These are phyloP conservation scores for Solanum ahanhuiri DNA, from an alignment of 257 asterid species.

Conservation along the genomic window DNA sequence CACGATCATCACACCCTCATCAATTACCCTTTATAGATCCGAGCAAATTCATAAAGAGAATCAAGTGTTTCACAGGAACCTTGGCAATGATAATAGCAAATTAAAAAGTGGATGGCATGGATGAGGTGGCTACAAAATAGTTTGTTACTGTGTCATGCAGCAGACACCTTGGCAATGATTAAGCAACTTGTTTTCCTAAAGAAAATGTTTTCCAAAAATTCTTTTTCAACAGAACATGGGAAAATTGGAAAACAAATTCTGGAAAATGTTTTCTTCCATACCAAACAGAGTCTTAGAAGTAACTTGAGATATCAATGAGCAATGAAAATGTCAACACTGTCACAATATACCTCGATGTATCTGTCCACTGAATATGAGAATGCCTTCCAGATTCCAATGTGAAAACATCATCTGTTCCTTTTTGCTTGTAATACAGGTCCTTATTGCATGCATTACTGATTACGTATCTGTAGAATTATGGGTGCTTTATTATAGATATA, in stretches of 20 bases:
- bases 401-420: constrained; percentile 68
- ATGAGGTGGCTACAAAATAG: neutral
- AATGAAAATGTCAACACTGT: neutral
- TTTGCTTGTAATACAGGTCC: constrained; percentile 77
- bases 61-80: neutral
- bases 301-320: neutral
- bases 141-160: neutral
- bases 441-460: constrained; percentile 89
- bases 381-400: constrained; percentile 60
- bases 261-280: neutral
- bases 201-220: neutral
- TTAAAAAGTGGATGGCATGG: neutral
- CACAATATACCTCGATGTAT: constrained; percentile 52
- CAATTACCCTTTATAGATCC: neutral
- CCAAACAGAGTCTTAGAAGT: neutral
- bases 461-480: constrained; percentile 53
- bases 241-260: neutral
- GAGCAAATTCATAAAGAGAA: neutral
- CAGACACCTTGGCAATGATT: neutral
- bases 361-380: constrained; percentile 80
- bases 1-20: neutral
- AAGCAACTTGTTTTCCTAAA: neutral
- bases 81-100: neutral
- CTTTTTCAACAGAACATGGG: neutral
- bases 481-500: neutral